phyloP scores from a whole-genome alignment of 1,139 yeast genomes.

The Yamadazyma aaseri region DNA sequence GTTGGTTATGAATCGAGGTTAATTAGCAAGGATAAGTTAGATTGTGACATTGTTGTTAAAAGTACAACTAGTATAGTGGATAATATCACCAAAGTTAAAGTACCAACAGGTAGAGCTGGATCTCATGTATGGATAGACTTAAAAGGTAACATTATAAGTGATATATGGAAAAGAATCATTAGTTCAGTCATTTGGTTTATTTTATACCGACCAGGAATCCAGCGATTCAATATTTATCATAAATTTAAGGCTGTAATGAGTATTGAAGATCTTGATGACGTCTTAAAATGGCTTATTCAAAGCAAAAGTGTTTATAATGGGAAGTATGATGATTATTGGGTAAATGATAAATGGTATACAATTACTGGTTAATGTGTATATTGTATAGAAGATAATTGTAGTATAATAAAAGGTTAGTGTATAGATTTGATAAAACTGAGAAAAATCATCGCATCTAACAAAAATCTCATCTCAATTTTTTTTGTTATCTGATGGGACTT shows the following conservation, averaged over 20 bases:
- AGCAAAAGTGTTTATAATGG: slow-evolving; percentile 41
- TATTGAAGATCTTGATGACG: slow-evolving; percentile 44
- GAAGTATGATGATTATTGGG: slow-evolving; percentile 48
- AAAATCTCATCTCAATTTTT: slow-evolving; percentile 12
- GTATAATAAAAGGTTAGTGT: background rate
- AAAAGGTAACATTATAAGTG: slow-evolving; percentile 55
- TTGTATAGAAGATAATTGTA: slow-evolving; percentile 1
- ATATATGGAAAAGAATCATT: slow-evolving; percentile 59
- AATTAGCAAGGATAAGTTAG: slow-evolving; percentile 58
- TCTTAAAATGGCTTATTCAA: slow-evolving; percentile 58
- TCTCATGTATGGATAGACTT: slow-evolving; percentile 73
- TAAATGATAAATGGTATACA: slow-evolving; percentile 53
- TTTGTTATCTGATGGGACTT: slow-evolving; percentile 67
- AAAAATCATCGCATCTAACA: slow-evolving; percentile 3
- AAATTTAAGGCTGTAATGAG: slow-evolving; percentile 45
- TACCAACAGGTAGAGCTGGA: slow-evolving; percentile 63
- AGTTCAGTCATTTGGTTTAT: slow-evolving; percentile 48
- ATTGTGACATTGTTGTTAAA: slow-evolving; percentile 56
- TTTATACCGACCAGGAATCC: slow-evolving; percentile 69
- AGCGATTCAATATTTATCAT: slow-evolving; percentile 28
- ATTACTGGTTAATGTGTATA: slow-evolving; percentile 24
- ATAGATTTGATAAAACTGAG: background rate
- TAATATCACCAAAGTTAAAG: slow-evolving; percentile 22
- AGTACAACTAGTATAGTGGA: slow-evolving; percentile 1
- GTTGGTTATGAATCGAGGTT: slow-evolving; percentile 62